Evolutionary conservation across 2,329 filamentous ascomycete species (phyloP).

Genomic region (Sarocladium kiliense): DNA sequence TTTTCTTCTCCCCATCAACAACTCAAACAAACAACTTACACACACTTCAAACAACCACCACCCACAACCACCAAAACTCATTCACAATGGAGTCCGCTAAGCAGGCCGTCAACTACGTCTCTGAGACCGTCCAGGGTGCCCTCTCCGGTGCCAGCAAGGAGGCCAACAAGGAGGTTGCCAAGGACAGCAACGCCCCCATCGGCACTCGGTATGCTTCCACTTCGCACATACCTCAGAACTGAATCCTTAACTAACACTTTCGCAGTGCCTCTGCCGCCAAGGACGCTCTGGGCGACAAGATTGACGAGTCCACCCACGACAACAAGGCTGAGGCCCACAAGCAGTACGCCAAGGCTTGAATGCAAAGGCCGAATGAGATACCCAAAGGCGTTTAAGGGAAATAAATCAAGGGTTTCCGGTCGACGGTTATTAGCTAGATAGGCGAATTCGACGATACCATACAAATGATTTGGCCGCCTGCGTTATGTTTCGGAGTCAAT

Average conservation of each 20-base stretch:
- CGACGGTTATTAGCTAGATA: not conserved
- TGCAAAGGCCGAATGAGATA: not conserved
- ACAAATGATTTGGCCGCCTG: no score
- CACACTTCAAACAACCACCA: conserved; percentile 15
- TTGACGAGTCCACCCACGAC: conserved; percentile 35
- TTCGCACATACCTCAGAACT: not conserved
- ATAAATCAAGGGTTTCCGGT: not conserved
- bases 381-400: conserved; percentile 9
- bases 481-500: no score
- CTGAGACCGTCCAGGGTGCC: conserved; percentile 58
- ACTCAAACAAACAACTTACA: conserved; percentile 14
- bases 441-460: conserved; percentile 1
- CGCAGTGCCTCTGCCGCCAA: conserved; percentile 36
- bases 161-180: conserved; percentile 65
- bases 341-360: conserved; percentile 27
- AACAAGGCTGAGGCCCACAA: conserved; percentile 38
- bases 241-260: conserved; percentile 23
- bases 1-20: conserved; percentile 13
- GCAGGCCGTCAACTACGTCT: conserved; percentile 65
- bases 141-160: conserved; percentile 58
- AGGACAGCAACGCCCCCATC: conserved; percentile 50
- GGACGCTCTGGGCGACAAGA: conserved; percentile 45
- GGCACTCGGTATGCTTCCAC: conserved; percentile 45
- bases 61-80: conserved; percentile 16
- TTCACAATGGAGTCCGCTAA: conserved; percentile 47